Evolutionary conservation across 768 basidiomycete species (phyloP), one percentile per base, ranked within the genome.

Genomic region (Podaxis carcinomalis): DNA sequence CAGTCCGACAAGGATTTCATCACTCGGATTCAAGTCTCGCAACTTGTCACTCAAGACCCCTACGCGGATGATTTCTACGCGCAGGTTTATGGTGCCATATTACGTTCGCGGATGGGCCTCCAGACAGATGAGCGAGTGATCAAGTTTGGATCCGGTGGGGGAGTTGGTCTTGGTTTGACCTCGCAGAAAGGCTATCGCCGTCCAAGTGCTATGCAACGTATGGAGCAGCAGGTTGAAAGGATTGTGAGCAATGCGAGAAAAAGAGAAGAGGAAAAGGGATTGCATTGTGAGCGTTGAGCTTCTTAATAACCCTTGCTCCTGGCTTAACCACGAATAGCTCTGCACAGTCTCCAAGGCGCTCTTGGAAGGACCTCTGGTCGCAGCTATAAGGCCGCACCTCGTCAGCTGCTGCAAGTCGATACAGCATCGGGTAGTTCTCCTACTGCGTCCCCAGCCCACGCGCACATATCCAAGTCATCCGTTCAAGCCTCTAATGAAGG

Each of bases 1-100:
- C 93, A 95, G 74, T 95, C 92, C 10, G 97, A 99, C 80, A 98
- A 98, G 77, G 97, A 98, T 70, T 99, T 98, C 71, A 98, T 99
- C 75, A 98, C 97, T 37, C 88, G 97, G 25, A 98, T 99, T 64
- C 97, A 99, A 73, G 93, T 99, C 36, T 98, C 96, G 1, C 97
- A 98, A 69, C 89, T 98, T 44, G 95, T 97, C 47, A 96, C 95
- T 5, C 89, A 92, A 68, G 97, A 99, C 75, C 97, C 97, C 0
- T 98, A 96, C 73, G 87, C 92, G 35, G 96, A 98, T 64, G 97
- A 99, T 72, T 99, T 98, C 72, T 99, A 99, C 69, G 97, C 95
- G 10, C 95, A 98, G 74, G 95, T 98, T 2, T 95, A 92, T 69
- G 88, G 91, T 40, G 91, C 92, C 1, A 84, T 96, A 61, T 68